phyloP scores from a whole-genome alignment of 225 moss, liverwort and hornwort genomes.

The Pseudoscleropodium purum region DNA sequence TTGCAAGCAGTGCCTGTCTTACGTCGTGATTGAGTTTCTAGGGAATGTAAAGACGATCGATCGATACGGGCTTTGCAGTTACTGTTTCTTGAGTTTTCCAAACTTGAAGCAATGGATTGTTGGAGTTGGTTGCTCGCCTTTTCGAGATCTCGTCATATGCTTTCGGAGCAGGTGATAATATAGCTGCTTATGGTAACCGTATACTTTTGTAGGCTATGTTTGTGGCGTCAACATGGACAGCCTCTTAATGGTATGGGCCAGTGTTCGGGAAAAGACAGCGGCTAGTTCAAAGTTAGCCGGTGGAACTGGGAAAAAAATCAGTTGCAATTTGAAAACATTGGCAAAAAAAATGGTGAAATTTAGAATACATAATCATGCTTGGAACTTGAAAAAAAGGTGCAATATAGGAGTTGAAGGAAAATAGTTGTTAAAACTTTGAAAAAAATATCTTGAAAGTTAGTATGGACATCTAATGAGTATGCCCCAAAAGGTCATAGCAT shows the following conservation, averaged over 20 bases:
- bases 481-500: not conserved
- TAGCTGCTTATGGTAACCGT: not conserved
- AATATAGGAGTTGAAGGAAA: no score
- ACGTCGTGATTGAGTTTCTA: not conserved
- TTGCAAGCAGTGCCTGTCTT: not conserved
- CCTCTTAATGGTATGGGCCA: not conserved
- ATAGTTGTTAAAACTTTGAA: no score
- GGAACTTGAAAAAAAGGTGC: not conserved
- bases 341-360: not conserved
- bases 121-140: not conserved
- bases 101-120: not conserved
- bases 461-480: not conserved
- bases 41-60: not conserved
- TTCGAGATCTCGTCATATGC: not conserved
- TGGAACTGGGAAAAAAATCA: not conserved
- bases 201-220: not conserved
- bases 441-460: no score
- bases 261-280: not conserved
- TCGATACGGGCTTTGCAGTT: no score
- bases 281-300: not conserved
- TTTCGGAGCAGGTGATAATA: not conserved
- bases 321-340: not conserved
- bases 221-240: not conserved
- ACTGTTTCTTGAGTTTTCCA: not conserved
- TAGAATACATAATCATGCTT: fast-evolving